Evolutionary conservation across 805 yeast genomes (phyloP), one percentile per base, ranked within the genome.

Genomic region (Huiozyma naganishii): DNA sequence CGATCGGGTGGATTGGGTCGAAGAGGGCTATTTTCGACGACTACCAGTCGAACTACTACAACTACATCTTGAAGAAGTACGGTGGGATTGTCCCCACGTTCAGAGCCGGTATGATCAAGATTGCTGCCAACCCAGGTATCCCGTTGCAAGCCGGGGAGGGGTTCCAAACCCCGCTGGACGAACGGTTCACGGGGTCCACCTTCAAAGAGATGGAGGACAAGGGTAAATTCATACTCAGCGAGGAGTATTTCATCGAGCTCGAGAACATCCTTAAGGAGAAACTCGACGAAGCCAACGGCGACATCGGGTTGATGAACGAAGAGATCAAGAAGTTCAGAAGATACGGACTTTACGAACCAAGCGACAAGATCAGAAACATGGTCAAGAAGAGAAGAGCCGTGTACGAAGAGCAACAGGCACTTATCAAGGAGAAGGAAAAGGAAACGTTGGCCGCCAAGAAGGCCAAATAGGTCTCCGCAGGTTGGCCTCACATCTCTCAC

Each of bases 1-100:
- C 65, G 4, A 67, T 89, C 52, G 97, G 97, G 40, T 92, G 97
- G 97, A 87, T 96, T n/a, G 95, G 96, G 43, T 74, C 92, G 27
- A 82, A 80, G 62, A 79, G 80, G 52, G 82, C 82, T 10, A 72
- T 80, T 17, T 66, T 77, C 28, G 82, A 77, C 35, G 87, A 78
- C 49, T 90, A 81, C 72, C 76, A 75, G 55, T 82, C 79, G 48
- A 71, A 66, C 54, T 82, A 77, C 70, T 77, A 90, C 55, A 77
- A 79, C 41, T 66, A 65, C 52, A 72, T 73, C 55, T 76, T 83
- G 58, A 73, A 78, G 51, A 70, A 75, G 54, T 75, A 70, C 52
- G 96, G 95, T 46, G 85, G 87, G 27, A 69, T 85, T 53, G 74
- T 87, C 41, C 73, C 76, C 55, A 95, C 96, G 7, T 82, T 77